Evolutionary conservation across 1,139 yeast species (phyloP), one percentile per base, ranked within the genome.

Genomic region (Nadsonia starkeyi-henricii): DNA sequence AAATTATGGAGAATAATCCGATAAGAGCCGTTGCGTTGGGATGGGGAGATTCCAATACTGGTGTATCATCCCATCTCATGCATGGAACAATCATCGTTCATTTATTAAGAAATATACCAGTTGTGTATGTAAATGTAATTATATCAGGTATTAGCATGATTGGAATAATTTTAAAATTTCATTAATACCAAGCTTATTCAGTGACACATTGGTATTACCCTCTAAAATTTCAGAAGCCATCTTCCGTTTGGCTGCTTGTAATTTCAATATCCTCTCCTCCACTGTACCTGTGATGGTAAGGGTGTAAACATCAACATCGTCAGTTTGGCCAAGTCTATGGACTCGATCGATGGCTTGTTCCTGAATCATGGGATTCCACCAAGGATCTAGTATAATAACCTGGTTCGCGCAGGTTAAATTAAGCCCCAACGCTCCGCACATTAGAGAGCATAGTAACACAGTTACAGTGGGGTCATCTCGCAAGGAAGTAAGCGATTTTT

Each of bases 261-360:
- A 70, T 47, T 73, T 78, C 67, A 84, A 72, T 51, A 89, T 88
- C 59, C 96, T 76, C 62, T 85, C 93, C 61, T 89, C 98, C 13
- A 89, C 86, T 0, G 95, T 79, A 42, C 75, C 73, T 41, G 69
- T 62, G 47, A 82, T 75, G 58, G 84, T 73, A 20, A 89, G 66
- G 55, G 86, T 72, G 63, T 88, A 81, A 21, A 89, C 85, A 54
- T 65, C 69, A 15, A 89, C 97, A 43, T 79, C 80, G 50, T 77
- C 71, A 36, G 75, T 74, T 65, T 89, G 98, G 5, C 96, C 96
- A 55, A 89, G 85, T 63, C 98, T 76, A 66, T 91, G 91, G 5
- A 93, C 94, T 55, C 98, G 77, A 63, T 86, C 96, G 75, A 85
- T 86, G 0, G 97, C 97, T 66, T 89, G 97, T 45, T 85, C 95